Evolutionary conservation across 169 alveolate genomes (phyloP), one percentile per base, ranked within the genome.

Genomic region (Eimeria praecox): DNA sequence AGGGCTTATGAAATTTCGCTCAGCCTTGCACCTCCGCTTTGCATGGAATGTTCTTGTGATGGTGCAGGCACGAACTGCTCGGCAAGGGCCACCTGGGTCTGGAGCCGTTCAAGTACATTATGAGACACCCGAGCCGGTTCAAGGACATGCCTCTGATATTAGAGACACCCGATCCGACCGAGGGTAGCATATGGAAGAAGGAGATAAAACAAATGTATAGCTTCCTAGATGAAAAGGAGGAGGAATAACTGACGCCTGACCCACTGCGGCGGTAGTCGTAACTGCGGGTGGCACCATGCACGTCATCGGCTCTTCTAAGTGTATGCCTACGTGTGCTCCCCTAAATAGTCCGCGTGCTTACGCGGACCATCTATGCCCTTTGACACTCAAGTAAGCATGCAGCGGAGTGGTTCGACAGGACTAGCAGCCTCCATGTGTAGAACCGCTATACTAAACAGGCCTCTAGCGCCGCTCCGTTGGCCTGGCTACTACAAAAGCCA

Each of bases 11-110:
- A 66, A 20, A 35, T 20, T 5, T 6, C 78, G 4, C 4, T 14
- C 46, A 44, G 20, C 5, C 5, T 20, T 1, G 14, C 30, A 30
- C 78, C 22, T 2, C 78, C 42, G 3, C 22, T 66, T 20, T 4
- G 22, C n/a, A n/a, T 30, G 22, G 5, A 66, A 8, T 5, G 20
- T 12, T 2, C 8, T 10, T 33, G 78, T 44, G 42, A 22, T n/a
- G 10, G 12, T 54, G 82, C 85, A 96, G 99, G 33, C 99, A 98
- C 95, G 99, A 98, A 96, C 98, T 98, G 92, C 95, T 98, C 22
- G 99, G 99, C 49, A 97, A 97, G 56, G 99, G 99, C 52, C 98
- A 97, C 90, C 96, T 98, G 30, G 97, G 99, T 27, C 56, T 97
- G 89, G 98, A 97, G 38, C 97, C 98, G n/a, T 98, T 98, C 97